Conservation (phyloP, 2,329 filamentous ascomycete genomes). For the Polychaeton citri region DNA sequence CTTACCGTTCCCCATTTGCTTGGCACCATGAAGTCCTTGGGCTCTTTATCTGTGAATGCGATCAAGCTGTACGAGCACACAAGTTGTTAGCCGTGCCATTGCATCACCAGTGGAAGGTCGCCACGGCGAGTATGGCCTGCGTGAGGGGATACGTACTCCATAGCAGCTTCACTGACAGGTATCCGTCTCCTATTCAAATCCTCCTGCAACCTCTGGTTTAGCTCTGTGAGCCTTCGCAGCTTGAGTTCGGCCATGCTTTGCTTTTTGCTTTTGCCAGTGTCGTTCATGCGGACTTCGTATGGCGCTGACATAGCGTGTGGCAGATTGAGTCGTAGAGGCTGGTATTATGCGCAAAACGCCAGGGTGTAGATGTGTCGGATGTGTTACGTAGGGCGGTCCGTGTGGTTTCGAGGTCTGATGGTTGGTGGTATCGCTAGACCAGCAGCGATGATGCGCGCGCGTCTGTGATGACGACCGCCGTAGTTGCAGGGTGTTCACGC, state of each 20-base stretch:
- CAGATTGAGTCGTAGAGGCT: background rate
- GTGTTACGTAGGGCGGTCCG: too few relatives aligned
- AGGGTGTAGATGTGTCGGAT: too few relatives aligned
- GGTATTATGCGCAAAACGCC: too few relatives aligned
- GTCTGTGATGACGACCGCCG: too few relatives aligned
- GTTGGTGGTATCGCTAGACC: too few relatives aligned
- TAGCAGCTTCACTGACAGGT: constrained; percentile 81
- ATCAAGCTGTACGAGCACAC: constrained; percentile 75
- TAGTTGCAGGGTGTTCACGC: too few relatives aligned
- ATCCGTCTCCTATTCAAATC: constrained; percentile 92
- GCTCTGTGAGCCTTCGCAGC: constrained; percentile 85
- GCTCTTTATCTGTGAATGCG: constrained; percentile 86
- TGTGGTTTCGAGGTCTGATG: too few relatives aligned
- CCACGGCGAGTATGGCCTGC: background rate
- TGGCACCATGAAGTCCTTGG: constrained; percentile 97
- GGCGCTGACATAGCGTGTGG: constrained; percentile 40
- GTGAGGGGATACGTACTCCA: constrained; percentile 29
- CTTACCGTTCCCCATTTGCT: constrained; percentile 79
- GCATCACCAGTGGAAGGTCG: background rate
- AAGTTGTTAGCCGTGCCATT: background rate
- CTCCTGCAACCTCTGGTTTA: constrained; percentile 91
- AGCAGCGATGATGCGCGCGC: too few relatives aligned
- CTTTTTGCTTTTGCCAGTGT: constrained; percentile 76
- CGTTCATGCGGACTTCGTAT: constrained; percentile 53
- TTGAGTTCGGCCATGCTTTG: constrained; percentile 99